Base-by-base conservation (phyloP, 2,329 filamentous ascomycete species). In the Emmonsiellopsis sp. region DNA sequence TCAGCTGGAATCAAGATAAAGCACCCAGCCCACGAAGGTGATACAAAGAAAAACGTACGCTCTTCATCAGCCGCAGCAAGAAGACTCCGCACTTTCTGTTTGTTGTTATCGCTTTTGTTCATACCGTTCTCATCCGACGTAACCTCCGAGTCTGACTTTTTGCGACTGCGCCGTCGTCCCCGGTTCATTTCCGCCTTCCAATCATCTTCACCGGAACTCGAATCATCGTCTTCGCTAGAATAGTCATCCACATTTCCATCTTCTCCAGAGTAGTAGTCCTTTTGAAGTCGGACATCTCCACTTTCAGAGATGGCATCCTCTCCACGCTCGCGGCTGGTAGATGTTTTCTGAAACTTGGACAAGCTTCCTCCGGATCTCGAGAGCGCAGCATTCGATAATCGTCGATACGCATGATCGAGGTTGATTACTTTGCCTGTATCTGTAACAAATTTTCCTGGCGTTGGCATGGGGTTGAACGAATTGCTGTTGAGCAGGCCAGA, bases 1-100 rank as follows among this genome's bases (percentile, higher is more conserved):
- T 53, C 38, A 65, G 55, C 31, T 44, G 50, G 13, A 51, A 50
- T 50, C 55, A 46, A 61, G 45, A 15, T 56, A 58, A 5, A 31
- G 42, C 4, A 44, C 42, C 42, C 4, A 3, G 3, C 13, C 10
- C 41, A 61, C 59, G 34, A 57, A 58, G 8, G 59, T 43, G 43
- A 16, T 34, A 49, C 11, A 37, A 49, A 54, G 51, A 52, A 41
- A 48, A 44, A 78, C 86, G 65, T 76, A 88, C 89, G 80, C 66
- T 92, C 87, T 76, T 89, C 85, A 65, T 92, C 85, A 0, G 85
- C 84, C 6, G 86, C 86, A 40, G 85, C 86, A 51, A 91, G 72
- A 53, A 90, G 68, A 62, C 84, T 89, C 64, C 76, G 73, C 0
- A 78, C 74, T 31, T 61, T 61, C 74, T 75, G 55, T 71, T 58